These are phyloP conservation scores for Cornus florida DNA, from an alignment of 148 eudicot genomes.

Conservation along the genomic window DNA sequence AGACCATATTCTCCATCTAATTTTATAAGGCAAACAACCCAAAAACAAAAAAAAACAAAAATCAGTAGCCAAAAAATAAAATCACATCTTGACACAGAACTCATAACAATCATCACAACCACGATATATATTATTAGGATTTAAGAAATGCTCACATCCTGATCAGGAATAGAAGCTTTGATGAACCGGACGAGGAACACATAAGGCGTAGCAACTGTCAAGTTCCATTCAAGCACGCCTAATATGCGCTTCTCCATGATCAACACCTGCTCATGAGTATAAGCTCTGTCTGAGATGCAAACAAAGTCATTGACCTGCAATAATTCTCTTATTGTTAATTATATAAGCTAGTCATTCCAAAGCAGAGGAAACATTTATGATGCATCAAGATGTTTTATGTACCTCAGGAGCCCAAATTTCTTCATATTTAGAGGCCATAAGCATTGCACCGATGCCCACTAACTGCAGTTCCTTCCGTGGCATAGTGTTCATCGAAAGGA, in stretches of 20 bases:
- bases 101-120: background rate
- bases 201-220: conserved; percentile 64
- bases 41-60: background rate
- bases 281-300: conserved; percentile 54
- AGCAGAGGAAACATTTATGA: too few relatives aligned
- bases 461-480: conserved; percentile 48
- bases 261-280: conserved; percentile 53
- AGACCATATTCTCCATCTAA: conserved; percentile 68
- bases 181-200: conserved; percentile 71
- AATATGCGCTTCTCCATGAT: conserved; percentile 63
- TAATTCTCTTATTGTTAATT: background rate
- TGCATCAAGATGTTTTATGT: background rate
- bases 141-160: conserved; percentile 28
- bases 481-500: conserved; percentile 30
- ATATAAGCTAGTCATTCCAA: too few relatives aligned
- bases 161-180: conserved; percentile 60
- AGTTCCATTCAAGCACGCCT: conserved; percentile 58
- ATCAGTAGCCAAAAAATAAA: background rate
- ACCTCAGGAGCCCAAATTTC: conserved; percentile 97
- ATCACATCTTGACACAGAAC: background rate
- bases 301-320: conserved; percentile 57
- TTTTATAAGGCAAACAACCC: background rate
- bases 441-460: conserved; percentile 53
- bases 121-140: too few relatives aligned
- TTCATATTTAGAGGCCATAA: conserved; percentile 75